phyloP scores from a whole-genome alignment of 768 basidiomycete species.

The Mrakia blollopis region DNA sequence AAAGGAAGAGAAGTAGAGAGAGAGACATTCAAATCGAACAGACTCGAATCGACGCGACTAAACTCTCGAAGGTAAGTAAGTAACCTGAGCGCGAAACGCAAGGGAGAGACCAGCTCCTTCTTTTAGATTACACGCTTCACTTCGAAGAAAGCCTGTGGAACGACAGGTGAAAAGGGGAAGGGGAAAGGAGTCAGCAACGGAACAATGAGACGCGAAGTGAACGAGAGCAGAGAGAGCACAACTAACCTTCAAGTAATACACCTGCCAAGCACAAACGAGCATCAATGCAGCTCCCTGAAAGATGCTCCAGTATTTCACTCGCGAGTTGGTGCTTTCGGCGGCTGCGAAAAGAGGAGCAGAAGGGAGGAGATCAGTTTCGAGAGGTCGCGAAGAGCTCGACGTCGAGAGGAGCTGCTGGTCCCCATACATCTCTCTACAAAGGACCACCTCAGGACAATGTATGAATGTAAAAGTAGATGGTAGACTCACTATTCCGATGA shows the following conservation, averaged over 20 bases:
- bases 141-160: constrained; percentile 73
- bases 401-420: background rate
- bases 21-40: no score
- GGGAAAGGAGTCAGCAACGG: background rate
- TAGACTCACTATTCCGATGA: constrained; percentile 84
- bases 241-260: constrained; percentile 85
- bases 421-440: background rate
- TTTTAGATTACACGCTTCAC: constrained; percentile 76
- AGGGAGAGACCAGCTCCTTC: constrained; percentile 3
- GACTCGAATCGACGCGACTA: no score
- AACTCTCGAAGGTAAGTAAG: background rate
- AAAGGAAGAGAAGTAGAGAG: no score
- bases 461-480: background rate
- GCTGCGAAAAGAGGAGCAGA: constrained; percentile 37
- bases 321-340: constrained; percentile 60
- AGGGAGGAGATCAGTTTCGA: background rate
- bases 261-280: constrained; percentile 89
- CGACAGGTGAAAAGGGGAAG: constrained; percentile 27
- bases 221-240: background rate
- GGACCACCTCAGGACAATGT: no score
- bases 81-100: no score
- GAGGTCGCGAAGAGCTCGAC: background rate
- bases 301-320: constrained; percentile 99
- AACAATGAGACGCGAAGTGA: background rate
- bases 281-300: constrained; percentile 81